Percentiles rank a stretch among this genome's conserved stretches.
Conservation (phyloP, 768 basidiomycete genomes). For the Tricholoma saponaceum region DNA sequence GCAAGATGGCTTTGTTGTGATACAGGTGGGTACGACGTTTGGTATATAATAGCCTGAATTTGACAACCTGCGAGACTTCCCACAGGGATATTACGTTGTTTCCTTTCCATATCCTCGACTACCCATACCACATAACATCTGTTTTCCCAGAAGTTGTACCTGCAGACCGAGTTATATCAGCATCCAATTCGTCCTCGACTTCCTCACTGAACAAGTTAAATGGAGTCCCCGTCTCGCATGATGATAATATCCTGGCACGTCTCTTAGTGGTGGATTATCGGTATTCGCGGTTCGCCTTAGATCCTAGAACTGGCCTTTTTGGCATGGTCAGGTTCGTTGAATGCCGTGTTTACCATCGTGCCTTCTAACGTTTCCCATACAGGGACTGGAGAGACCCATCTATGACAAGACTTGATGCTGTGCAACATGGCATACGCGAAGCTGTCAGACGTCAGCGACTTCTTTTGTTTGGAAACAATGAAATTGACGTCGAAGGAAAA, state of each 20-base stretch:
- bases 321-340: constrained; percentile 65
- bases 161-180: constrained; percentile 24
- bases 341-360: neutral
- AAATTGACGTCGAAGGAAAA: constrained; percentile 89
- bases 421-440: constrained; percentile 62
- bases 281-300: constrained; percentile 86
- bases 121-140: constrained; percentile 76
- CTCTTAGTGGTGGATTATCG: constrained; percentile 85
- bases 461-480: constrained; percentile 77
- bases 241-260: constrained; percentile 35
- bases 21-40: constrained; percentile 63
- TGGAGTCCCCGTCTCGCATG: constrained; percentile 25
- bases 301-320: constrained; percentile 81
- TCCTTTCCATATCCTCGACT: constrained; percentile 60
- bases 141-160: constrained; percentile 55
- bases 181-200: constrained; percentile 4
- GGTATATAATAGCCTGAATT: constrained; percentile 2
- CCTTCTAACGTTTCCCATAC: constrained; percentile 6
- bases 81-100: constrained; percentile 80
- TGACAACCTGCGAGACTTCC: constrained; percentile 57
- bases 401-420: constrained; percentile 59
- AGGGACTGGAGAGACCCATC: constrained; percentile 90
- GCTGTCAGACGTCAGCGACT: constrained; percentile 58
- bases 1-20: constrained; percentile 71
- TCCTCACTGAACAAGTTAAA: constrained; percentile 24